Evolutionary conservation across 192 early-diverging fungal genomes (phyloP), one percentile per base, ranked within the genome.

Genomic region (Coemansia sp.): DNA sequence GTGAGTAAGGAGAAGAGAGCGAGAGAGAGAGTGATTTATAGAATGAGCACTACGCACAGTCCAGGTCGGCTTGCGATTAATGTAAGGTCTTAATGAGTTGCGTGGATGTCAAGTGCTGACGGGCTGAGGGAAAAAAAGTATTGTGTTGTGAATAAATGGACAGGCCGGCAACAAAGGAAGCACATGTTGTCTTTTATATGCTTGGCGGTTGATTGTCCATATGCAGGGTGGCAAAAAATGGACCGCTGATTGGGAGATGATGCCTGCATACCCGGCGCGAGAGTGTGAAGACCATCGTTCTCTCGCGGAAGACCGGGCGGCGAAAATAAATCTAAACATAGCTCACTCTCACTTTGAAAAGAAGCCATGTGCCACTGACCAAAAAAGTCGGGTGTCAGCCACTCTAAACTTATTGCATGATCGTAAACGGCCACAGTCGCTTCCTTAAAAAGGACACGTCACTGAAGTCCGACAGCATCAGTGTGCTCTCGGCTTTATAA

Each of bases 181-280:
- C n/a, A 22, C 50, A 24, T 49, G 65, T 64, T 27, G 62, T 53
- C 47, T 20, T 66, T 66, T 66, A 55, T 34, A 52, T 29, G 8
- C 50, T 66, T 49, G 65, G 44, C 50, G n/a, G 9, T 18, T 22
- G 38, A 41, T 62, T 62, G 61, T 62, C 22, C 38, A 13, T 41
- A 62, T 62, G 61, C 61, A 62, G 61, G 61, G 38, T 62, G 61
- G 3, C 61, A 20, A n/a, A n/a, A n/a, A 62, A 13, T 24, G 61
- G 61, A 40, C 36, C 33, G 36, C 61, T 20, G 29, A 34, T 29
- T 18, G 55, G 13, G 29, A 58, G 13, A 16, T 33, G 49, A 24
- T 20, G 29, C 29, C 31, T 18, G 31, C 16, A 60, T 18, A 16
- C 33, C 15, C 13, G 33, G 57, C 1, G 5, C 15, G 16, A 33